These are phyloP conservation scores for Byssothecium circinans DNA, from an alignment of 2,329 filamentous ascomycete species.

Conservation along the genomic window DNA sequence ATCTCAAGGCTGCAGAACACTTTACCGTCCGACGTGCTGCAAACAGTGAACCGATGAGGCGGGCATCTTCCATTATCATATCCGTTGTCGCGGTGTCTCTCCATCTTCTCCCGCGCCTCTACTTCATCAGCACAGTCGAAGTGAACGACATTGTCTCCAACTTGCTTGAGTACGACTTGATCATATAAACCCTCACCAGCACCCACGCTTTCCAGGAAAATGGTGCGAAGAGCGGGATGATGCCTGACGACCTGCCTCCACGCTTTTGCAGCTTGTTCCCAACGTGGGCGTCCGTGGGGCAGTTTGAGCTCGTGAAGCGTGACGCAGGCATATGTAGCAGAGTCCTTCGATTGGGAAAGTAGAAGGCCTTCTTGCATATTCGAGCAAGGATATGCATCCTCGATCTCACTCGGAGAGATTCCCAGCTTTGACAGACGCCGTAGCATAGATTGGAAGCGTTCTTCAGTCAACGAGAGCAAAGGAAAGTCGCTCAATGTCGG, in stretches of 20 bases:
- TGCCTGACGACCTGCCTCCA: slow-evolving; percentile 34
- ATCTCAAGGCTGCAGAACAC: slow-evolving; percentile 38
- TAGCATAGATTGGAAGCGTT: slow-evolving; percentile 44
- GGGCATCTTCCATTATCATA: slow-evolving; percentile 29
- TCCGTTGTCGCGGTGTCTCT: slow-evolving; percentile 23
- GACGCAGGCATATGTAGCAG: slow-evolving; percentile 36
- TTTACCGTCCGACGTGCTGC: slow-evolving; percentile 21
- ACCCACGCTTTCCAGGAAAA: slow-evolving; percentile 36
- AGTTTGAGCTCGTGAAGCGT: slow-evolving; percentile 32
- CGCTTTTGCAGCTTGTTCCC: slow-evolving; percentile 22
- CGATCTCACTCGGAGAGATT: slow-evolving; percentile 41
- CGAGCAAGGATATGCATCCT: slow-evolving; percentile 44
- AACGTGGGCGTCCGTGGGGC: slow-evolving; percentile 12
- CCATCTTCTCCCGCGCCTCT: slow-evolving; percentile 24
- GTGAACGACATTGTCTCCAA: slow-evolving; percentile 28
- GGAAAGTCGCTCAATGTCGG: slow-evolving; percentile 50
- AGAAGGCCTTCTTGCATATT: slow-evolving; percentile 39
- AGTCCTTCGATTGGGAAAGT: slow-evolving; percentile 34
- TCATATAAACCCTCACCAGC: slow-evolving; percentile 35
- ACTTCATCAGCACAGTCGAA: slow-evolving; percentile 22
- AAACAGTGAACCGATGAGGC: slow-evolving; percentile 39
- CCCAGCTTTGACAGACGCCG: slow-evolving; percentile 44
- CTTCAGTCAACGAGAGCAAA: slow-evolving; percentile 49
- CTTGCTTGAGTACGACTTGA: slow-evolving; percentile 34
- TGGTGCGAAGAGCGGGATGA: slow-evolving; percentile 34